Base-by-base conservation (phyloP, 306 rosid genomes). In the Glycyrrhiza uralensis region DNA sequence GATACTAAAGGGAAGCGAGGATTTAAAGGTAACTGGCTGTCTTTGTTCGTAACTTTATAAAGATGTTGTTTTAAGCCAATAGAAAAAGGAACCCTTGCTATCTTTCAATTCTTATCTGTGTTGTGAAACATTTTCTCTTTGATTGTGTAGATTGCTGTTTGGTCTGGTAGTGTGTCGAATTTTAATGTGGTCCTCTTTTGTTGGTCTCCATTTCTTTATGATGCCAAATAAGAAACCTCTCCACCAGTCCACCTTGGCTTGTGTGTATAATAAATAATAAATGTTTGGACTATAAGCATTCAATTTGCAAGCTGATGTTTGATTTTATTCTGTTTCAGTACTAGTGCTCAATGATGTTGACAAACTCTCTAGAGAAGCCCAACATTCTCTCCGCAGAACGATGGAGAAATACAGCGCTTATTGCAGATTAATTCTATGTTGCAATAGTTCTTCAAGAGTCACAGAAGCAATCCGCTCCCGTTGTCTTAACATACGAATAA, bases 381-480 rank as follows among this genome's bases (percentile, higher is more conserved):
- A 94, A 19, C 94, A 91, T 80, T 94, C 97, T 78, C 96, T 91
- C 6, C 84, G 98, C 49, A 85, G 96, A 87, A 94, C 98, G 2
- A 94, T 89, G 97, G 98, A 94, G 77, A 94, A 94, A 78, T 94
- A 91, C 76, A 94, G 95, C 47, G 71, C 96, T 42, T 89, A 87
- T 80, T 94, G 98, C 85, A 85, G 97, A 82, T 83, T 94, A 28
- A 89, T 94, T 74, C 81, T 94, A 36, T 94, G 96, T 59, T 89
- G 98, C 84, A 91, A 91, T 87, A 94, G 96, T 78, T 94, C 98
- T 74, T 94, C 98, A 18, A 91, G 89, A 83, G 97, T 94, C 39
- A 89, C 92, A 38, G 97, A 94, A 87, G 98, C 98, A 61, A 91
- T 94, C 74, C 87, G 97, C 63, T 94, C 98, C 47, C 88, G 98